Conservation (phyloP, 306 rosid genomes). For the Hippophae gyantsensis region DNA sequence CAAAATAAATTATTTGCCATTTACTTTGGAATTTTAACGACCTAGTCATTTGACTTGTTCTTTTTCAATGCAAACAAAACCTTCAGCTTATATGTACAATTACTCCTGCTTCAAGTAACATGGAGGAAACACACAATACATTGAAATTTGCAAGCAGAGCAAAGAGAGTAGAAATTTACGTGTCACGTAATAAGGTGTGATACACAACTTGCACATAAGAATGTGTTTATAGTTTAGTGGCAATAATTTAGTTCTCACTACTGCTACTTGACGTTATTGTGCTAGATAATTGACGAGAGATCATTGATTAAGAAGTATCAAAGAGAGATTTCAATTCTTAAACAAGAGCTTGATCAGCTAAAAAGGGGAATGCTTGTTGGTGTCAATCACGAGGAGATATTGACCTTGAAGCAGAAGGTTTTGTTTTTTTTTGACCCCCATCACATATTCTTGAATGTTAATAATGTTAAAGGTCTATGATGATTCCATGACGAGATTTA, state of each 20-base stretch:
- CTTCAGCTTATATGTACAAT: constrained; percentile 96
- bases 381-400: constrained; percentile 79
- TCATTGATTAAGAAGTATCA: constrained; percentile 97
- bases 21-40: too few relatives aligned
- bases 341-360: constrained; percentile 91
- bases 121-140: constrained; percentile 99
- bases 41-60: constrained; percentile 1
- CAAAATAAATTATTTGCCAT: too few relatives aligned
- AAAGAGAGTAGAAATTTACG: constrained; percentile 91
- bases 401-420: constrained; percentile 88
- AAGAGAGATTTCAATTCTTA: constrained; percentile 83
- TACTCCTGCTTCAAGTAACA: constrained; percentile 96
- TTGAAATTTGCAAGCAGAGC: constrained; percentile 99
- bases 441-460: not conserved
- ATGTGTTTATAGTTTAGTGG: constrained; percentile 4
- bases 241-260: constrained; percentile 10
- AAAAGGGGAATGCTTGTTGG: constrained; percentile 74
- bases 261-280: constrained; percentile 9
- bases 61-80: constrained; percentile 11
- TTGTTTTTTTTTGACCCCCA: constrained; percentile 10
- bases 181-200: constrained; percentile 86
- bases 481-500: constrained; percentile 14
- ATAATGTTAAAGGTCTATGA: not conserved
- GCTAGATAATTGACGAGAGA: constrained; percentile 92
- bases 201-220: constrained; percentile 12